phyloP scores from a whole-genome alignment of 345 rosid species.

The Eucalyptus urophylla region DNA sequence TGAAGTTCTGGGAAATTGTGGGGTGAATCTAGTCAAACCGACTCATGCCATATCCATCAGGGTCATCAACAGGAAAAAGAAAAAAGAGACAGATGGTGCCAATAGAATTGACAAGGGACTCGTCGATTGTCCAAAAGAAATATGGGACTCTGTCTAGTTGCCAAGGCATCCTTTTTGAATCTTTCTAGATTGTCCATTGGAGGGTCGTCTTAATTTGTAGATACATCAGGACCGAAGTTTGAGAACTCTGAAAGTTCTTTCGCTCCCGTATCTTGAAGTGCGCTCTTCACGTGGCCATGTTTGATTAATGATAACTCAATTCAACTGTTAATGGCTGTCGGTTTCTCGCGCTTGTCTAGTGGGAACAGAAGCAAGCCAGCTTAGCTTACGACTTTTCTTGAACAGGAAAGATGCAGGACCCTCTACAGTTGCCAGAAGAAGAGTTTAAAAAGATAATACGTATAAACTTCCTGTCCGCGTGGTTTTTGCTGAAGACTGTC shows the following conservation, averaged over 20 bases:
- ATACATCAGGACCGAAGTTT: background rate
- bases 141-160: background rate
- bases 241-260: background rate
- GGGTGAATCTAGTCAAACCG: background rate
- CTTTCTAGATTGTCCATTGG: background rate
- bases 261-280: background rate
- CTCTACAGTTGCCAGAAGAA: slow-evolving; percentile 35
- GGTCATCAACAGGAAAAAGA: background rate
- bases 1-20: background rate
- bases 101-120: background rate
- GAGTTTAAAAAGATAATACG: slow-evolving; percentile 48
- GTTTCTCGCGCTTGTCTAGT: background rate
- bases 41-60: background rate
- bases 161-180: background rate
- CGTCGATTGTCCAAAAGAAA: background rate
- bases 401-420: slow-evolving; percentile 67
- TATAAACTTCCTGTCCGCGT: slow-evolving; percentile 63
- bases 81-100: background rate
- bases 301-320: background rate
- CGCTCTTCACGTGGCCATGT: background rate
- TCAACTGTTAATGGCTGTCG: background rate
- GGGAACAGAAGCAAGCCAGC: background rate
- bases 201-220: background rate
- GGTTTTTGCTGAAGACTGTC: slow-evolving; percentile 74
- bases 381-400: background rate